Evolutionary conservation across 106 monocot species (phyloP), one percentile per base, ranked within the genome.

Genomic region (Ottelia alismoides): DNA sequence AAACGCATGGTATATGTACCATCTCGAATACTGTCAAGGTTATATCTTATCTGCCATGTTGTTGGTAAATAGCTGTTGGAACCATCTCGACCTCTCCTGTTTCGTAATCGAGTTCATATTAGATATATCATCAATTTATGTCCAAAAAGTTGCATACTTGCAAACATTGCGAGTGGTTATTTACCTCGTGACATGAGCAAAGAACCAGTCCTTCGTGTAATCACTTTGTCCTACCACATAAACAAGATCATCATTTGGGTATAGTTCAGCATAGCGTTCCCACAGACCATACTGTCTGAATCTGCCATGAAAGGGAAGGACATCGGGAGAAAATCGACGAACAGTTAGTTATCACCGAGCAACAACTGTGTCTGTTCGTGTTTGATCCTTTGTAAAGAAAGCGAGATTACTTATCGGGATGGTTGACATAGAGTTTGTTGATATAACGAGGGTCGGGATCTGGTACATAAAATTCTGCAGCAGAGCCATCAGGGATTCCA

Each of bases 401-500:
- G n/a, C n/a, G n/a, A n/a, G n/a, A 53, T 2, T 22, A 61, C 61
- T 48, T 61, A 20, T 61, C 61, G 6, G 28, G 27, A 25, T 27
- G 19, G 20, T 47, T 16, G 48, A 48, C 28, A 29, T 25, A 61
- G 28, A 61, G 48, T 29, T 25, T 61, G 61, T 61, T 61, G 5
- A 61, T 20, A 47, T 48, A 61, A 1, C 1, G 17, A 6, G 61
- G 61, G 20, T 61, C 22, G 18, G 47, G 61, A 9, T 61, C 47
- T 25, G 61, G 61, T 5, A 61, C 40, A 47, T 47, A 61, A 20
- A 61, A 61, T 28, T 61, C 47, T 10, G 47, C 27, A 4, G 61
- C 47, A 18, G 61, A 48, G 1, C 61, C 20, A n/a, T 61, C 61
- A 0, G 46, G 61, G 12, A 47, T 2, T 5, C 61, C 47, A 11